Evolutionary conservation across 2,329 filamentous ascomycete genomes (phyloP).

Genomic region (Fusarium subtropicale): DNA sequence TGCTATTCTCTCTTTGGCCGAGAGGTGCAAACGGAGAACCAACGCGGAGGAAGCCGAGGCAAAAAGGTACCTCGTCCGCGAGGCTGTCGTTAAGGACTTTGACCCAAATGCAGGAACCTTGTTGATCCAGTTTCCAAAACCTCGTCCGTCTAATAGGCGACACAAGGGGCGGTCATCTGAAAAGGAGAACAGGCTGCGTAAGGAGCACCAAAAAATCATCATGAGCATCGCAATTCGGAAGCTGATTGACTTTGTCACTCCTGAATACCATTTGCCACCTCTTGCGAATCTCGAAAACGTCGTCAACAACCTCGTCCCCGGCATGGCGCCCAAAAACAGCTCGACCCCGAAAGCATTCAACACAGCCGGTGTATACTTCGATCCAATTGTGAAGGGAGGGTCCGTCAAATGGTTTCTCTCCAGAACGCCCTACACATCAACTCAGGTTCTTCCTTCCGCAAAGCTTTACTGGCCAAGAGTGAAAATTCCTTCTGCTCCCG

Average conservation of each 20-base stretch:
- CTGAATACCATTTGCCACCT: slow-evolving; percentile 58
- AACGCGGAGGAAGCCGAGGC: slow-evolving; percentile 63
- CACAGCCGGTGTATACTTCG: slow-evolving; percentile 55
- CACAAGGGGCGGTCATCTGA: slow-evolving; percentile 43
- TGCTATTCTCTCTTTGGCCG: slow-evolving; percentile 71
- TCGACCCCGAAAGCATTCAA: slow-evolving; percentile 56
- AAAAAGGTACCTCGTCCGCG: slow-evolving; percentile 63
- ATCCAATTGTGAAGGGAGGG: slow-evolving; percentile 45
- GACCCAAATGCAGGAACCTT: slow-evolving; percentile 62
- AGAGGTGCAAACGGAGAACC: slow-evolving; percentile 60
- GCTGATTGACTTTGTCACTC: slow-evolving; percentile 63
- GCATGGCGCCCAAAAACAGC: slow-evolving; percentile 47
- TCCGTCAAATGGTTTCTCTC: slow-evolving; percentile 58
- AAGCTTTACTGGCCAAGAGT: slow-evolving; percentile 43
- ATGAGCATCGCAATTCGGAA: slow-evolving; percentile 61
- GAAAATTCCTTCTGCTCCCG: slow-evolving; percentile 28
- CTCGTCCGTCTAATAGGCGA: slow-evolving; percentile 19
- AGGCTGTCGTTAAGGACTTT: slow-evolving; percentile 60
- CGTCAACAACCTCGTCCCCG: slow-evolving; percentile 63
- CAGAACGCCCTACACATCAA: slow-evolving; percentile 59
- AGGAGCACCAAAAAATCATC: slow-evolving; percentile 55
- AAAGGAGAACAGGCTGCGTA: slow-evolving; percentile 45
- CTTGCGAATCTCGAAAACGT: slow-evolving; percentile 58
- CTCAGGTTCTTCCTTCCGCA: slow-evolving; percentile 48
- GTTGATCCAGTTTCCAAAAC: slow-evolving; percentile 58